These are phyloP conservation scores for Geosmithia flava DNA, from an alignment of 2,329 filamentous ascomycete species.

Conservation along the genomic window DNA sequence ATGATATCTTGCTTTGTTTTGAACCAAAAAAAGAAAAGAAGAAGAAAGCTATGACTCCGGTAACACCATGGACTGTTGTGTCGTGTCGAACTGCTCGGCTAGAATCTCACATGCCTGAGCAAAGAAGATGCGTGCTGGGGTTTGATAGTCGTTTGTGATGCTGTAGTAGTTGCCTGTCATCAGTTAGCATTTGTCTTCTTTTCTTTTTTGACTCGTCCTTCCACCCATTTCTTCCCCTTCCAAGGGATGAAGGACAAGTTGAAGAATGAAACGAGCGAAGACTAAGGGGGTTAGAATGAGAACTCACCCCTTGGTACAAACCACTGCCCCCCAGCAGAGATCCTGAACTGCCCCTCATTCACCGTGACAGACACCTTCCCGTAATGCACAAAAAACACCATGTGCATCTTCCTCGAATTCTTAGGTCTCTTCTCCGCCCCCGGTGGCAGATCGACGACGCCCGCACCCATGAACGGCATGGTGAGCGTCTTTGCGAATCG, in stretches of 20 bases:
- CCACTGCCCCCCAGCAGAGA: slow-evolving; percentile 80
- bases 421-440: slow-evolving; percentile 77
- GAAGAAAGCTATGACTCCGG: not conserved
- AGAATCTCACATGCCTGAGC: slow-evolving; percentile 67
- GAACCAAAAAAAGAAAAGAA: too few relatives aligned
- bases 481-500: slow-evolving; percentile 80
- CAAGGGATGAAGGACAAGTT: not conserved
- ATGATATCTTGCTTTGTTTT: too few relatives aligned
- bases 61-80: not conserved
- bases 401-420: slow-evolving; percentile 91
- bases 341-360: slow-evolving; percentile 64
- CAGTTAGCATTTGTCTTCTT: not conserved
- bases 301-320: slow-evolving; percentile 85
- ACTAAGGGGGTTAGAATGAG: slow-evolving; percentile 1
- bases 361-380: slow-evolving; percentile 75
- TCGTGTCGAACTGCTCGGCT: not conserved
- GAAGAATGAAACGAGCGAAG: not conserved
- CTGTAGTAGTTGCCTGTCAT: slow-evolving; percentile 78
- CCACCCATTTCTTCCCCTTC: not conserved
- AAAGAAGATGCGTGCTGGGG: slow-evolving; percentile 75
- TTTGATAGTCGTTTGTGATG: slow-evolving; percentile 68
- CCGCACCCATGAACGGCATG: slow-evolving; percentile 76
- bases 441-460: slow-evolving; percentile 78
- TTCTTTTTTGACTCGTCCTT: not conserved
- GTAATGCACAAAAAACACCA: slow-evolving; percentile 84